A percentile compares a stretch with the other conserved stretches of the same genome.
These are phyloP conservation scores for Gardenia jasminoides DNA, from an alignment of 257 asterid species.

Conservation along the genomic window DNA sequence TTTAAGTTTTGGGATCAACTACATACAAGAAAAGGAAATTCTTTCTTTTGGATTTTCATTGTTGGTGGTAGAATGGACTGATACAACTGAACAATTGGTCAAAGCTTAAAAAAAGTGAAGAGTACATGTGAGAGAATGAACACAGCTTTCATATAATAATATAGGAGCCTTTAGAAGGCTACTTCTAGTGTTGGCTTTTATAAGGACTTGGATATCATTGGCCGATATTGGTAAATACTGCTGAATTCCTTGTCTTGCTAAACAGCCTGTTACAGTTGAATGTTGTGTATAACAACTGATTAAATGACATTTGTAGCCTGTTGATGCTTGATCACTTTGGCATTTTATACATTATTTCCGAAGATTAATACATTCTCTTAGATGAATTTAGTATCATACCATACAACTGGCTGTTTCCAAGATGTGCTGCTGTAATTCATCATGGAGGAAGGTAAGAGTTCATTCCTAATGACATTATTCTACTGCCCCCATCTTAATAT, in stretches of 20 bases:
- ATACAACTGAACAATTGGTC: no score
- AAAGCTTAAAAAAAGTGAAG: no score
- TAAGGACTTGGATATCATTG: background rate
- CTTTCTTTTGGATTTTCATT: background rate
- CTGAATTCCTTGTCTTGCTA: background rate
- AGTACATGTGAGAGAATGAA: background rate
- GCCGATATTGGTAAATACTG: background rate
- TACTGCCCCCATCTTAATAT: constrained; percentile 1
- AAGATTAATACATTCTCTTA: constrained; percentile 4
- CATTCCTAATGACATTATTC: constrained; percentile 7
- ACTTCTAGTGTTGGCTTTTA: background rate
- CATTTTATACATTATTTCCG: background rate
- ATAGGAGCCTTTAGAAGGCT: background rate
- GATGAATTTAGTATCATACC: constrained; percentile 56
- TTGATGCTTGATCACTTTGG: background rate
- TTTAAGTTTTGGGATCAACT: background rate
- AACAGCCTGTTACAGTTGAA: background rate
- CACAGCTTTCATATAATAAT: background rate
- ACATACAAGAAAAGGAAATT: background rate
- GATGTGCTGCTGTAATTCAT: constrained; percentile 87
- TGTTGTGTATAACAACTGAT: background rate
- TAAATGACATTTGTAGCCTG: background rate
- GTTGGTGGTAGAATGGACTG: background rate
- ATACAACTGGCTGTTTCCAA: constrained; percentile 82
- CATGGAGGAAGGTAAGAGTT: constrained; percentile 86